Evolutionary conservation across 2,329 filamentous ascomycete species (phyloP).

Genomic region (Colletotrichum sojae): DNA sequence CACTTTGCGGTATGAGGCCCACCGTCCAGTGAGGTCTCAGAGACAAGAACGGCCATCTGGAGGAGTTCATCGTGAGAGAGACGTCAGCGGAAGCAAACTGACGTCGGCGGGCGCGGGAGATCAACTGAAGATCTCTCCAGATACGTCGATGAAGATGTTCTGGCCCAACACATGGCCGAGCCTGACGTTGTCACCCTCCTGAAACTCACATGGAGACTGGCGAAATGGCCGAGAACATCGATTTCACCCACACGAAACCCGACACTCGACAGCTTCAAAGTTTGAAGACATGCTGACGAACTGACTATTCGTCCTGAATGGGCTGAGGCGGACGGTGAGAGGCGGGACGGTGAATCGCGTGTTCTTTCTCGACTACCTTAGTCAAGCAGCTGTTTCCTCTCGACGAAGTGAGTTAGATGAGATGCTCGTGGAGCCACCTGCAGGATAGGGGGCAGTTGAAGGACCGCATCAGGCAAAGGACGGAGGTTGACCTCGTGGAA

Average conservation of each 20-base stretch:
- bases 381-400: neutral
- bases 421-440: neutral
- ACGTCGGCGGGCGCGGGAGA: conserved; percentile 6
- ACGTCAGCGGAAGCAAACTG: conserved; percentile 41
- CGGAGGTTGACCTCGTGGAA: conserved; percentile 27
- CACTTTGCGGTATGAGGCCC: conserved; percentile 47
- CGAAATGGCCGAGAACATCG: conserved; percentile 15
- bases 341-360: neutral
- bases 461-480: neutral
- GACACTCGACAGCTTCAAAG: conserved; percentile 15
- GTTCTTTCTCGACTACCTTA: neutral
- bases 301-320: neutral
- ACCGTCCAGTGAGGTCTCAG: conserved; percentile 45
- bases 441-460: neutral
- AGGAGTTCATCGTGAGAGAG: conserved; percentile 46
- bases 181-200: conserved; percentile 43
- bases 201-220: conserved; percentile 39
- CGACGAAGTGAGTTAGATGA: conserved; percentile 7
- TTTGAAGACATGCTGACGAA: neutral
- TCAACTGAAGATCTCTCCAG: conserved; percentile 34
- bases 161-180: conserved; percentile 44
- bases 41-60: conserved; percentile 43
- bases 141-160: conserved; percentile 44
- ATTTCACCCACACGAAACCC: conserved; percentile 15
- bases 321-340: neutral